Base-by-base conservation (phyloP, 306 rosid species). In the Oxytropis ochrocephala region DNA sequence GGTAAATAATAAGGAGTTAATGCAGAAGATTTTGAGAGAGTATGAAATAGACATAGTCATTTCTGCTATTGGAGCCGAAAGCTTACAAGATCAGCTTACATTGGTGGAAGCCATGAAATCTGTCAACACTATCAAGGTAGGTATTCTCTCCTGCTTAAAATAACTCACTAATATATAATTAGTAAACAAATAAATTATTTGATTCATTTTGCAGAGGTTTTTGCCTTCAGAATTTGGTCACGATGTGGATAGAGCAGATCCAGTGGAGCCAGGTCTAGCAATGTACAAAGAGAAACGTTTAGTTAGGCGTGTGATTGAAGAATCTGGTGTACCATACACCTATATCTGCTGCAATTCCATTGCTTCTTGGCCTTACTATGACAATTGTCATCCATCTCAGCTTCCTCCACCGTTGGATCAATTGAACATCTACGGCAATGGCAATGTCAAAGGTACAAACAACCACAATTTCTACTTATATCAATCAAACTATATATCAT, bases 211-310 rank as follows among this genome's bases (percentile, higher is more conserved):
- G 68, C 79, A 89, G 96, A 87, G 96, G 50, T 87, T 85, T 75
- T 27, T 87, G 72, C 89, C 96, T n/a, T 89, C 96, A 0, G 96
- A 89, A 66, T 89, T 89, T 65, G 96, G 92, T 43, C 96, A 89
- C 10, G 96, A 89, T 8, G 92, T 89, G 54, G 91, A 89, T 33
- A 74, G 91, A 10, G 87, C 96, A 3, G 78, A 81, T 46, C 96
- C 92, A 8, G 96, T 87, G 36, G 91, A 85, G 44, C 96, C 96
- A 4, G 96, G 96, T 2, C 73, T 83, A 5, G 19, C 33, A 0
- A 85, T 89, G 96, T 89, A 89, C 70, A 4, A 44, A 7, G 75
- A 69, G 43, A 87, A 89, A 55, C 84, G 89, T 12, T 35, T 42
- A 11, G 78, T 87, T 1, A 83, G 96, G 62, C 80, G 92, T 1